Base-by-base conservation (phyloP, 2,329 filamentous ascomycete species). In the Herpotrichia juniperi region DNA sequence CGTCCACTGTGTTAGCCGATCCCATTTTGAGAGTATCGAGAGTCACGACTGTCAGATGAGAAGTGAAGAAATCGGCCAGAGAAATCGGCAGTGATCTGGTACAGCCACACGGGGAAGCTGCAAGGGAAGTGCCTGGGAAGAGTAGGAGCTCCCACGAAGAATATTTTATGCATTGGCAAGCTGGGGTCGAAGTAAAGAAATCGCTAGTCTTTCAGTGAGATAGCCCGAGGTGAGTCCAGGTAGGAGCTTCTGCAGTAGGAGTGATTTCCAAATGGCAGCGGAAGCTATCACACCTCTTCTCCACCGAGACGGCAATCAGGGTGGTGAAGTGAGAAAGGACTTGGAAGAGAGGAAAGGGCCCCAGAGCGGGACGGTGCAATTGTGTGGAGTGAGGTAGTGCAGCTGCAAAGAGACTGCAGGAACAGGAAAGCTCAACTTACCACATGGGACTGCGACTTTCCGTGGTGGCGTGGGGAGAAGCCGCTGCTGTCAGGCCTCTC, bases 381-480 rank as follows among this genome's bases (percentile, higher is more conserved):
- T 19, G 42, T 16, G 42, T 19, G 42, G 24, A 14, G 16, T 26
- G 17, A 4, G 24, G 42, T n/a, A 4, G 4, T 16, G 10, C 24
- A 30, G 30, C 17, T 35, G 17, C 32, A 9, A 9, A 37, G 8
- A 22, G 31, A 31, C 34, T 48, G 47, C 46, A 51, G 37, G 32
- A 24, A 25, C 21, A 22, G 22, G 21, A 25, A 40, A 55, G 42
- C 8, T 47, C 32, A 52, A 87, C 89, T 85, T 78, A 89, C 89
- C 86, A 93, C 90, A 78, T 93, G 89, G 56, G 88, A 91, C 76
- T 89, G 88, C 64, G 88, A 89, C 84, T 93, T 93, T 79, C 89
- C 89, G 76, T 93, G 89, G 73, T 91, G 90, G 73, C 87, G 86
- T 64, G 82, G 81, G 65, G 82, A 78, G 61, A 86, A 81, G 63